These are phyloP conservation scores for Ulvella scutata DNA, from an alignment of 139 green algal genomes.

Conservation along the genomic window DNA sequence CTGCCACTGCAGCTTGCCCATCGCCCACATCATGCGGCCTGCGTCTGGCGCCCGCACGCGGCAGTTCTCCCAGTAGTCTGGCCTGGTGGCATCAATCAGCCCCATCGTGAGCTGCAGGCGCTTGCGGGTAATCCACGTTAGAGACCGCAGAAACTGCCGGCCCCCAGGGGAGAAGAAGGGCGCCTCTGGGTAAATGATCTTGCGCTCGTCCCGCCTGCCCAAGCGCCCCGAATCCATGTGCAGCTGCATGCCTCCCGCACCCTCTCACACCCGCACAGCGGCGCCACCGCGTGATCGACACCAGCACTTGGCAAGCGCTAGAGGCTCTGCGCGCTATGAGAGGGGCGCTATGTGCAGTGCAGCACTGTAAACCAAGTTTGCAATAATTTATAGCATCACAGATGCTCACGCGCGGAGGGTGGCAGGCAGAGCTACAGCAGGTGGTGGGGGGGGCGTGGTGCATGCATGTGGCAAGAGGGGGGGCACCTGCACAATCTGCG, in stretches of 20 bases:
- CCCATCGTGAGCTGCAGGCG: neutral
- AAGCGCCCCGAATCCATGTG: neutral
- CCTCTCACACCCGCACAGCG: too few relatives aligned
- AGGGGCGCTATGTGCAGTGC: too few relatives aligned
- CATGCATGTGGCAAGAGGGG: neutral
- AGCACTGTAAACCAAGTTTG: too few relatives aligned
- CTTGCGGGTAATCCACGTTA: neutral
- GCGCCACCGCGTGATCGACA: too few relatives aligned
- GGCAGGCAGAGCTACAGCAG: too few relatives aligned
- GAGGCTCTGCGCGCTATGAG: too few relatives aligned
- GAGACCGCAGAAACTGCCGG: neutral
- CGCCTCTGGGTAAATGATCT: neutral
- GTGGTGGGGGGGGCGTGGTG: too few relatives aligned
- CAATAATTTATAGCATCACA: too few relatives aligned
- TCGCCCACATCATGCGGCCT: neutral
- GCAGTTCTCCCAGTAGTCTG: neutral
- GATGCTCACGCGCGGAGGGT: too few relatives aligned
- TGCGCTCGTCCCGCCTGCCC: neutral
- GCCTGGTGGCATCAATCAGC: neutral
- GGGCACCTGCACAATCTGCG: neutral
- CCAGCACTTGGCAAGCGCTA: too few relatives aligned
- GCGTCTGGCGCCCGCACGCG: neutral
- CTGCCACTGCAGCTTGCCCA: neutral
- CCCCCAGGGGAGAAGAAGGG: neutral
- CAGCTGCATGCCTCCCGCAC: too few relatives aligned